Base-by-base conservation (phyloP, 2,329 filamentous ascomycete species). In the Thermoascus crustaceus region DNA sequence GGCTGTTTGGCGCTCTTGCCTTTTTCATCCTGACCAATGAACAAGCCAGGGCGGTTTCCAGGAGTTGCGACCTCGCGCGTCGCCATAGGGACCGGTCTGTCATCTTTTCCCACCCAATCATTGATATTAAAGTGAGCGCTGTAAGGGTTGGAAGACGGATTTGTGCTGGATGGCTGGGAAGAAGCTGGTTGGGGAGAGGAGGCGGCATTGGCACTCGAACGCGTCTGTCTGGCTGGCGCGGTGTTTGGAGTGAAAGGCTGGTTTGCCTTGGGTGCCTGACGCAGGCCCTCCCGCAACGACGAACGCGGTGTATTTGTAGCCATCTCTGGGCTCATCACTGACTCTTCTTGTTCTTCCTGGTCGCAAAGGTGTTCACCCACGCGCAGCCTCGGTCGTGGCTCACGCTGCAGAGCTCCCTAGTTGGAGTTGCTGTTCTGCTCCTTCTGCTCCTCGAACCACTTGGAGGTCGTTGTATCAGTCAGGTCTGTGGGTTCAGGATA, bases 51-150 rank as follows among this genome's bases (percentile, higher is more conserved):
- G 30, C 60, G 55, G 35, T 67, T 66, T 19, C 60, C 59, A 21
- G 64, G 64, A 2, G 64, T 68, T 13, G 52, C 46, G 19, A 66
- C 60, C 29, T 63, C 61, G 13, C 60, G 58, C 19, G 55, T 57
- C 7, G 57, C 60, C 49, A 65, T 58, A 3, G 60, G 60, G 21
- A 63, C 47, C 32, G 51, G 46, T 21, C 41, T 52, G 19, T 55
- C 57, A n/a, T 56, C 55, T 34, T 52, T 58, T 14, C 57, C 60
- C 34, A 64, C 60, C 48, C 60, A 64, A 29, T 45, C 53, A 16
- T 61, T 58, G 16, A 57, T 44, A 4, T 43, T 34, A 25, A 54
- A 52, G 24, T 55, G 48, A 14, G 53, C 44, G 23, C 47, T 60
- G 17, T 49, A 50, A 2, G 52, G 46, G 30, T 56, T 56, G 6